These are phyloP conservation scores for Rhypophila decipiens DNA, from an alignment of 495 filamentous ascomycete species.

Conservation along the genomic window DNA sequence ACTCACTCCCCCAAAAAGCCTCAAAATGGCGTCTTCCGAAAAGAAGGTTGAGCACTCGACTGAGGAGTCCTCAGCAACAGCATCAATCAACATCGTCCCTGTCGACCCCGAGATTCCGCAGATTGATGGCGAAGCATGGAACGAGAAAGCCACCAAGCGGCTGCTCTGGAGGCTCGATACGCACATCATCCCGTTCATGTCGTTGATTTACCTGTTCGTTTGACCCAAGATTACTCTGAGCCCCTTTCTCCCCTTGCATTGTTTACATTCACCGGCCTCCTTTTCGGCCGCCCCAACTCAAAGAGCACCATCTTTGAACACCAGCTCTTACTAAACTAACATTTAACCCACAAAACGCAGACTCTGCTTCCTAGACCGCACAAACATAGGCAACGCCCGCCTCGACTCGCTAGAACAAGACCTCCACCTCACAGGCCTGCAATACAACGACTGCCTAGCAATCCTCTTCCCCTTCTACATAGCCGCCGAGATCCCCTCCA, in stretches of 20 bases:
- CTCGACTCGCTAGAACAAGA: constrained; percentile 53
- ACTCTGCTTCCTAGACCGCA: constrained; percentile 48
- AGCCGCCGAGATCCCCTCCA: constrained; percentile 58
- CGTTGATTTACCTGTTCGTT: constrained; percentile 42
- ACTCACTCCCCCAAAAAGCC: not conserved
- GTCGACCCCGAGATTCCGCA: constrained; percentile 4
- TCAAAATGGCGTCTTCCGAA: constrained; percentile 5
- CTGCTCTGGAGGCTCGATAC: constrained; percentile 43
- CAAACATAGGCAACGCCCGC: constrained; percentile 72
- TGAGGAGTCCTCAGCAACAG: constrained; percentile 9
- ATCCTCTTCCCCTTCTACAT: constrained; percentile 60
- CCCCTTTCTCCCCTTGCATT: not conserved
- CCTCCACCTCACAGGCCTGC: constrained; percentile 47
- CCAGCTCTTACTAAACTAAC: not conserved
- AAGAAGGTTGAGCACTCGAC: not conserved
- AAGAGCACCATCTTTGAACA: too few species aligned
- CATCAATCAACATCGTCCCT: constrained; percentile 2
- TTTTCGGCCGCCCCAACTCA: too few species aligned
- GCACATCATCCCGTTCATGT: constrained; percentile 43
- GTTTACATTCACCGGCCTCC: too few species aligned
- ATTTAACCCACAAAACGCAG: constrained; percentile 15
- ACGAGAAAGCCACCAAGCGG: constrained; percentile 20
- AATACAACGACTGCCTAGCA: constrained; percentile 59
- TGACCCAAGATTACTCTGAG: too few species aligned
- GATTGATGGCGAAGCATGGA: constrained; percentile 9